Evolutionary conservation across 257 asterid species (phyloP), one percentile per base, ranked within the genome.

Genomic region (Ballota nigra): DNA sequence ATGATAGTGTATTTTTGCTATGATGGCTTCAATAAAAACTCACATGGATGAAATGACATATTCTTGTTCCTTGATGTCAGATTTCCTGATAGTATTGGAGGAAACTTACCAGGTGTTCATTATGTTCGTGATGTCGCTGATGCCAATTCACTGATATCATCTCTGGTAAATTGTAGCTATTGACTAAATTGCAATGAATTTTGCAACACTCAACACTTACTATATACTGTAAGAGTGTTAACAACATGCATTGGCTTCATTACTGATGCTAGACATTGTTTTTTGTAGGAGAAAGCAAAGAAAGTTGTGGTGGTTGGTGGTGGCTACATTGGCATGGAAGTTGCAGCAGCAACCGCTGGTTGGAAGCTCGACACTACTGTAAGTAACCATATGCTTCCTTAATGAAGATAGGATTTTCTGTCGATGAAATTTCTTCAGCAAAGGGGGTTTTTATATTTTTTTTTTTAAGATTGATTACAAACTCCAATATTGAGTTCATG

Each of bases 291-390:
- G 79, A 93, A 91, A 80, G 87, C 96, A 52, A 86, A 82, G 77
- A 91, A 93, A 81, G 89, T 89, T 63, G 97, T 91, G 23, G 85
- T 93, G 11, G 89, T 93, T 75, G 98, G 98, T 66, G 98, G 98
- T 81, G 98, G 98, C 79, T 93, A 93, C 78, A 93, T 93, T 60
- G 98, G 98, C 83, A 93, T 93, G 98, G 98, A 93, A 82, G 96
- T 93, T 73, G 97, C 98, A 49, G 97, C 98, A 72, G 98, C 98
- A 74, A 87, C 96, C 16, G 92, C 79, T 75, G 97, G 84, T 56
- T 93, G 98, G 98, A 91, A 91, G 20, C 96, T 91, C 62, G 98
- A 93, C 81, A 93, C 98, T 43, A 91, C 97, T 23, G 98, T 92
- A 78, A 82, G 96, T 79, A 8, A 36, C 72, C 62, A 47, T 52